A percentile compares a stretch with the other conserved stretches of the same genome.
phyloP scores from a whole-genome alignment of 495 filamentous ascomycete genomes.

The Clavariopsis aquatica region DNA sequence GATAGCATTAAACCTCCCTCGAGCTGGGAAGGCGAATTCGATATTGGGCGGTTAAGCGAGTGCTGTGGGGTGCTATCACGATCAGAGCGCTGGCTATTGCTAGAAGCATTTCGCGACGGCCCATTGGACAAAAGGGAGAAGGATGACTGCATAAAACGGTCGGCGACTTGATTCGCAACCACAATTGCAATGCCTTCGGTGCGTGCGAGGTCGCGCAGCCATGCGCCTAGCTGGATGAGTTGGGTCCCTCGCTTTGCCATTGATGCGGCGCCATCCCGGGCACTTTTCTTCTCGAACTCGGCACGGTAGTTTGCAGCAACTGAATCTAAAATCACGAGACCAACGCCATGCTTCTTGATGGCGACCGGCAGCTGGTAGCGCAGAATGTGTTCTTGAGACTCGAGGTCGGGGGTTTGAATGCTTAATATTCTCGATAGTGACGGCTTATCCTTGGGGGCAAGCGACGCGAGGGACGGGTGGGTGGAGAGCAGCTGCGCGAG shows the following conservation, averaged over 20 bases:
- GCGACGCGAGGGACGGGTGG: slow-evolving; percentile 59
- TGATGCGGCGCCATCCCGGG: slow-evolving; percentile 41
- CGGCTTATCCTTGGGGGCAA: slow-evolving; percentile 54
- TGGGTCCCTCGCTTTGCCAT: slow-evolving; percentile 66
- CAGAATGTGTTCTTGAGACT: slow-evolving; percentile 93
- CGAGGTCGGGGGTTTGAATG: slow-evolving; percentile 86
- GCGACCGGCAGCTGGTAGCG: slow-evolving; percentile 86
- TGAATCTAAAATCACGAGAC: slow-evolving; percentile 82
- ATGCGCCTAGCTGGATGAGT: slow-evolving; percentile 72
- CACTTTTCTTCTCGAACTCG: slow-evolving; percentile 66
- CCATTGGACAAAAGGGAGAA: slow-evolving; percentile 11
- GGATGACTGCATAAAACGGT: slow-evolving; percentile 61
- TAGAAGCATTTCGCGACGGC: slow-evolving; percentile 24
- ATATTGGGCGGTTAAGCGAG: neutral
- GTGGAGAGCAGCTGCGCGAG: slow-evolving; percentile 72
- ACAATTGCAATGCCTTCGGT: slow-evolving; percentile 78
- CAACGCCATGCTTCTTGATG: slow-evolving; percentile 70
- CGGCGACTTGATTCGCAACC: slow-evolving; percentile 93
- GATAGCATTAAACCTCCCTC: slow-evolving; percentile 45
- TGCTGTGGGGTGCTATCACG: slow-evolving; percentile 4
- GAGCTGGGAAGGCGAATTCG: slow-evolving; percentile 40
- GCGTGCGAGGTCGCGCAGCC: slow-evolving; percentile 72
- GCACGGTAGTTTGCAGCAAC: slow-evolving; percentile 93
- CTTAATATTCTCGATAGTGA: slow-evolving; percentile 70
- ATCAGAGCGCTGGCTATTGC: slow-evolving; percentile 29